Conservation (phyloP, 1,284 basidiomycete genomes). For the Ustilago loliicola region DNA sequence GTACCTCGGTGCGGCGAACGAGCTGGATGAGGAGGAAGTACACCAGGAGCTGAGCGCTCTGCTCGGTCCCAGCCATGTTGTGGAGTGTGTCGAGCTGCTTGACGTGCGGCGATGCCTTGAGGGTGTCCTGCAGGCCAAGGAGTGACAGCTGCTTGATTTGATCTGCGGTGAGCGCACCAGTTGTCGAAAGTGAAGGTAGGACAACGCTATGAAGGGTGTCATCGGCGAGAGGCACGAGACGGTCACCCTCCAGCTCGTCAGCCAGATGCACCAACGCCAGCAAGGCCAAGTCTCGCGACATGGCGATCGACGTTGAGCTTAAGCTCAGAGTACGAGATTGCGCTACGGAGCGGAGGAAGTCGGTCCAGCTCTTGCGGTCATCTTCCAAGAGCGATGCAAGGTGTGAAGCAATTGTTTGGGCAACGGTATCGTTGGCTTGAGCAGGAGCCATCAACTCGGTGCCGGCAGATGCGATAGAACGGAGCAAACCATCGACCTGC, state of each 20-base stretch:
- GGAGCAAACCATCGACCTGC: constrained; percentile 15
- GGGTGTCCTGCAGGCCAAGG: constrained; percentile 17
- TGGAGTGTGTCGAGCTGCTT: constrained; percentile 23
- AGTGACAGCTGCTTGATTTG: constrained; percentile 19
- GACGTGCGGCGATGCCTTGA: constrained; percentile 29
- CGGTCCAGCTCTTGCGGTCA: constrained; percentile 25
- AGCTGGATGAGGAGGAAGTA: constrained; percentile 40
- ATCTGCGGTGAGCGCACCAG: constrained; percentile 21
- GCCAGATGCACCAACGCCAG: constrained; percentile 35
- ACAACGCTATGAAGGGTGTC: constrained; percentile 19
- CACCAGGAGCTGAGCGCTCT: constrained; percentile 27
- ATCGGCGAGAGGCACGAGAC: constrained; percentile 28
- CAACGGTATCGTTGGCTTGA: constrained; percentile 27
- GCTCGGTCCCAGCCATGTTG: constrained; percentile 30
- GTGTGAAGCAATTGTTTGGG: constrained; percentile 15
- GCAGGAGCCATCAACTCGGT: constrained; percentile 14
- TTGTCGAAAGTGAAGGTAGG: constrained; percentile 16
- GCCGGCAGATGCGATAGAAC: constrained; percentile 15
- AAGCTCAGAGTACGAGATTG: constrained; percentile 2
- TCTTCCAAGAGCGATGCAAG: constrained; percentile 5
- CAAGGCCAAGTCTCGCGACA: constrained; percentile 42
- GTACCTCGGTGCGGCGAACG: constrained; percentile 25
- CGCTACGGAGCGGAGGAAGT: constrained; percentile 25
- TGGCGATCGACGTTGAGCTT: constrained; percentile 6
- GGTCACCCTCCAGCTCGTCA: constrained; percentile 13